Evolutionary conservation across 176 grass and related monocot species (phyloP), one percentile per base, ranked within the genome.

Genomic region (Canna indica): DNA sequence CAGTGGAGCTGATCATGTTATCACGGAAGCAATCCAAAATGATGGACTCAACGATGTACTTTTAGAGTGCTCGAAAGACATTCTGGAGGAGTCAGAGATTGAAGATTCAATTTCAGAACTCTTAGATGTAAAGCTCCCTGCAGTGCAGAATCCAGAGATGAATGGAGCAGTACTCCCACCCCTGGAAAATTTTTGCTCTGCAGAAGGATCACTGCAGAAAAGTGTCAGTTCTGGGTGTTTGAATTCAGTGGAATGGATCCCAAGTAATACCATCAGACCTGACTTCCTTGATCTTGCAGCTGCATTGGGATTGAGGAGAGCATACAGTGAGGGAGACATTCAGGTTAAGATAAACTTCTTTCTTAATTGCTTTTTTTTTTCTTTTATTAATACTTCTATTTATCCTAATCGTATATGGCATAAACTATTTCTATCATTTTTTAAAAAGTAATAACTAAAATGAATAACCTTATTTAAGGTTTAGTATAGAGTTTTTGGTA

Each of bases 321-420:
- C 95, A 39, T 99, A 82, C 41, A 99, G 95, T 27, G 95, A 99
- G 72, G 90, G 95, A 53, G 95, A 99, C 78, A 99, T 99, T 76
- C 80, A 99, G 95, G 95, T 99, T 31, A 3, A 56, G 46, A 84
- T 73, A 42, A 60, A 39, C 22, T 20, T 76, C 35, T 58, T 76
- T 76, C 41, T 73, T 61, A 53, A 60, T 64, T 33, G 26, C 24
- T 72, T 10, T 69, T 80, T n/a, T 78, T 38, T 42, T n/a, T n/a
- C n/a, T n/a, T n/a, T n/a, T n/a, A n/a, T n/a, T n/a, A n/a, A n/a
- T 48, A 60, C 75, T 80, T 59, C 44, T 71, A 69, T 18, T 71
- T 39, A 25, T 59, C 31, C 22, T 20, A 27, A 60, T 30, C 11
- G 58, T 54, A 54, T 54, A 25, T 54, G 22, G 7, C 13, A 44